Evolutionary conservation across 768 basidiomycete species (phyloP).

Genomic region (Leccinum boreale): DNA sequence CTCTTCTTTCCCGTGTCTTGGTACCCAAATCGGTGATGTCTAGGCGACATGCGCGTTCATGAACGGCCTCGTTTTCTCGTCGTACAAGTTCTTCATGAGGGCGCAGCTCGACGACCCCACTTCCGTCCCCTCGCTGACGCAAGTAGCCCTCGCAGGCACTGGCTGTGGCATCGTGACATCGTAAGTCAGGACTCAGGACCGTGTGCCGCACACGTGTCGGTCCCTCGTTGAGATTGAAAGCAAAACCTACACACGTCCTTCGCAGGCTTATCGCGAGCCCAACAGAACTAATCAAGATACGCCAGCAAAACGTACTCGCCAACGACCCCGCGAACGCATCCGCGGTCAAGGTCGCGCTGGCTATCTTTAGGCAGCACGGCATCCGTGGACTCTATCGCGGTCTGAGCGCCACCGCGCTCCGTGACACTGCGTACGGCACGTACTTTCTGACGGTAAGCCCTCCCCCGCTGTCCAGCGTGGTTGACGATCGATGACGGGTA

Average conservation of each 20-base stretch:
- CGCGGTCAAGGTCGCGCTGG: constrained; percentile 49
- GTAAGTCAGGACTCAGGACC: constrained; percentile 40
- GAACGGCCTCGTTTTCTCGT: constrained; percentile 86
- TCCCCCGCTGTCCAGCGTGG: not conserved
- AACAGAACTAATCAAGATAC: constrained; percentile 85
- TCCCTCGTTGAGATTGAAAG: not conserved
- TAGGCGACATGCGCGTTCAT: constrained; percentile 70
- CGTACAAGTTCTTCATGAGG: constrained; percentile 77
- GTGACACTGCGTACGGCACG: constrained; percentile 81
- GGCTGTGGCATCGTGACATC: constrained; percentile 78
- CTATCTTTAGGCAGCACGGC: constrained; percentile 56
- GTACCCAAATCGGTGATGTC: not conserved
- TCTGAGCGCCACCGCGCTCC: constrained; percentile 62
- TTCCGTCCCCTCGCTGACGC: constrained; percentile 58
- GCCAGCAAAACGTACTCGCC: constrained; percentile 58
- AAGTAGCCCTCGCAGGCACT: constrained; percentile 75
- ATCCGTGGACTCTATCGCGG: constrained; percentile 76
- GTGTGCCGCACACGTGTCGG: constrained; percentile 1
- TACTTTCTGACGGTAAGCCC: constrained; percentile 75
- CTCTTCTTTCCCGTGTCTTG: not conserved
- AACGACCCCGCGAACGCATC: constrained; percentile 37
- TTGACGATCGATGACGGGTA: constrained; percentile 20
- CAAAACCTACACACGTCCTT: not conserved
- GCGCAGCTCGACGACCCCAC: constrained; percentile 49
- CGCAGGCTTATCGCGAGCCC: constrained; percentile 73